A percentile compares a stretch with the other conserved stretches of the same genome.
These are phyloP conservation scores for Halenospora varia DNA, from an alignment of 495 filamentous ascomycete species.

Conservation along the genomic window DNA sequence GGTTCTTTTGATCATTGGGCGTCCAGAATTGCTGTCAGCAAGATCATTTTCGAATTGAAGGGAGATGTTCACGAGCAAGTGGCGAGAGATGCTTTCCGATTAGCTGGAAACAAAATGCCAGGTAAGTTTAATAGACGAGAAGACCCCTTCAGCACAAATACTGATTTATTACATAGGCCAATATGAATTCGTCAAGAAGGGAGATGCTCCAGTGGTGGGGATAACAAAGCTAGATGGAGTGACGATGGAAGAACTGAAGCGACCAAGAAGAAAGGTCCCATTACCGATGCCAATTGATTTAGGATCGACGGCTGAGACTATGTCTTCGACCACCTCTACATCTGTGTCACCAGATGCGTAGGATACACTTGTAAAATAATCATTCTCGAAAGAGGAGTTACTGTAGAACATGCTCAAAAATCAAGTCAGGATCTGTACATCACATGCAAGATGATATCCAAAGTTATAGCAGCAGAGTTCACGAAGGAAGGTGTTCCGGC, in stretches of 20 bases:
- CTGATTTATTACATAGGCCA: constrained; percentile 52
- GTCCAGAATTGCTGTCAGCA: constrained; percentile 76
- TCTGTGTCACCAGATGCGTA: constrained; percentile 19
- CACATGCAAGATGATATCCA: no score
- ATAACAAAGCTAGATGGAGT: constrained; percentile 87
- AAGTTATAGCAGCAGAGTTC: no score
- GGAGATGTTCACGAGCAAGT: constrained; percentile 93
- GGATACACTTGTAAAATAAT: background rate
- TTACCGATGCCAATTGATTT: constrained; percentile 27
- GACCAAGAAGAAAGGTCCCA: constrained; percentile 64
- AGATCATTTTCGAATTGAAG: constrained; percentile 87
- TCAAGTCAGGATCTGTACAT: background rate
- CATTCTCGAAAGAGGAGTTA: background rate
- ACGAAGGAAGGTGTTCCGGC: no score
- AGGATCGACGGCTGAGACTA: constrained; percentile 10
- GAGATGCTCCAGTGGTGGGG: constrained; percentile 87
- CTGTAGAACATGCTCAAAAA: background rate
- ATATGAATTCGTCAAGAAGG: constrained; percentile 91
- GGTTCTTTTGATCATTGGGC: constrained; percentile 97
- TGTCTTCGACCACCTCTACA: constrained; percentile 7
- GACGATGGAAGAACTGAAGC: constrained; percentile 74
- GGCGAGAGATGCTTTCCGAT: constrained; percentile 85
- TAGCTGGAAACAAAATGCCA: constrained; percentile 93
- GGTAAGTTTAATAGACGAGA: constrained; percentile 48
- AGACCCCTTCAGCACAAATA: background rate